Evolutionary conservation across 805 yeast genomes (phyloP).

Genomic region (Saccharomycopsis fermentans): DNA sequence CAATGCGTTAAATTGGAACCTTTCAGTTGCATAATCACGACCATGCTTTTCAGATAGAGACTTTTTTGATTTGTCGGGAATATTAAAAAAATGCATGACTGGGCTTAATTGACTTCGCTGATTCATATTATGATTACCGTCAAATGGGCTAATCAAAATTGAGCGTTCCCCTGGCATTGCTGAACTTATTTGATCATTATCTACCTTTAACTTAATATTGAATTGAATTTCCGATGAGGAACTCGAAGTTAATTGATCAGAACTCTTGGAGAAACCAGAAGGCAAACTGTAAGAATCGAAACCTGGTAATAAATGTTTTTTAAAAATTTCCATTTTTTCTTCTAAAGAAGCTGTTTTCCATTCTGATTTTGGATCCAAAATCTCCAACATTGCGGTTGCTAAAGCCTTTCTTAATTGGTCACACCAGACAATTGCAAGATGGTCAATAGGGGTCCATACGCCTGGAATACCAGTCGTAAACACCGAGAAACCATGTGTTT

Average conservation of each 20-base stretch:
- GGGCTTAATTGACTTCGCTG: constrained; percentile 14
- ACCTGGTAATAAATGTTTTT: constrained; percentile 39
- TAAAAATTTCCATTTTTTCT: constrained; percentile 50
- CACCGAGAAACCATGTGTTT: constrained; percentile 68
- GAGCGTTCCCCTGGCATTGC: constrained; percentile 18
- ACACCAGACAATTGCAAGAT: constrained; percentile 95
- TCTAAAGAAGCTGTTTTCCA: constrained; percentile 41
- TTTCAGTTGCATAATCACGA: not conserved
- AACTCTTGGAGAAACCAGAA: not conserved
- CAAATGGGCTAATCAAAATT: constrained; percentile 6
- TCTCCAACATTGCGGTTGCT: constrained; percentile 47
- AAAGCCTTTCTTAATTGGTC: constrained; percentile 65
- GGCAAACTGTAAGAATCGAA: constrained; percentile 35
- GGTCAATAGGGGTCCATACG: constrained; percentile 94
- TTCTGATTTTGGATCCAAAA: constrained; percentile 40
- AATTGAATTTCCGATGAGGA: constrained; percentile 3
- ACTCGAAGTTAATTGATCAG: not conserved
- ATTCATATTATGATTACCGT: not conserved
- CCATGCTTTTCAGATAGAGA: not conserved
- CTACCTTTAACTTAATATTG: constrained; percentile 20
- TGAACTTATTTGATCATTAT: constrained; percentile 20
- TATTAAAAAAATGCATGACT: constrained; percentile 16
- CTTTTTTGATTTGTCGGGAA: constrained; percentile 9
- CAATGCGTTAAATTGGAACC: constrained; percentile 20
- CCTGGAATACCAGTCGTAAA: constrained; percentile 79